phyloP scores from a whole-genome alignment of 495 filamentous ascomycete genomes.

The Lichina pygmaea region DNA sequence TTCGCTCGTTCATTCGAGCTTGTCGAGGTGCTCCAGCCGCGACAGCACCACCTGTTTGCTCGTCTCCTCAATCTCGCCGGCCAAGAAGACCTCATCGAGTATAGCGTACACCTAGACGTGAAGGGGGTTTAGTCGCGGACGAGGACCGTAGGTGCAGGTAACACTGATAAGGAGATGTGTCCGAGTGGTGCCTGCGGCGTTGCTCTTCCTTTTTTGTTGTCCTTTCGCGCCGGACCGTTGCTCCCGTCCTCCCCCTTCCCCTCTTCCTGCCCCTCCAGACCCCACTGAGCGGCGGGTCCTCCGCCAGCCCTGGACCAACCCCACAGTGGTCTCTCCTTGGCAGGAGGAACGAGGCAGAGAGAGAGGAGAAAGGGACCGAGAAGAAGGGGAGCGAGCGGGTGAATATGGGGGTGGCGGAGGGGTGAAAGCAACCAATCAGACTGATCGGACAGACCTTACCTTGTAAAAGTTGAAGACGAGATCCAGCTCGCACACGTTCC shows the following conservation, averaged over 20 bases:
- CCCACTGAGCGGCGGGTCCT: too few relatives aligned
- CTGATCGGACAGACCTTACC: slow-evolving; percentile 12
- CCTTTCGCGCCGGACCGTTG: too few relatives aligned
- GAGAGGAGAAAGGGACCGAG: not conserved
- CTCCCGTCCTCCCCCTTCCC: too few relatives aligned
- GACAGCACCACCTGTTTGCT: slow-evolving; percentile 94
- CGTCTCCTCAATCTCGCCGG: slow-evolving; percentile 94
- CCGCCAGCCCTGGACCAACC: too few relatives aligned
- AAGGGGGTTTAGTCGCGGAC: slow-evolving; percentile 2
- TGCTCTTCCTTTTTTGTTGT: too few relatives aligned
- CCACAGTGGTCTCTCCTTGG: too few relatives aligned
- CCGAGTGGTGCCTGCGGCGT: too few relatives aligned
- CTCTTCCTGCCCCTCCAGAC: too few relatives aligned
- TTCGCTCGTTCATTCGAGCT: slow-evolving; percentile 40
- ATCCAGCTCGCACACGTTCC: slow-evolving; percentile 96
- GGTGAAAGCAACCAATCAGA: slow-evolving; percentile 2
- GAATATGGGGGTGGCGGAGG: not conserved
- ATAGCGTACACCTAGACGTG: slow-evolving; percentile 71
- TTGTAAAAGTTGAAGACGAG: slow-evolving; percentile 96
- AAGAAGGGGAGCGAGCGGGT: not conserved
- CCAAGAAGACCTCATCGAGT: slow-evolving; percentile 88
- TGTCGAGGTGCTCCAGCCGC: slow-evolving; percentile 82
- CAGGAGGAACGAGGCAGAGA: not conserved
- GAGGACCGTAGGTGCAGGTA: not conserved
- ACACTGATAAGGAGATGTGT: too few relatives aligned